Percentiles rank a stretch among this genome's conserved stretches.
Evolutionary conservation across 2,329 filamentous ascomycete genomes (phyloP).

Genomic region (Ophiosphaerella narmari): DNA sequence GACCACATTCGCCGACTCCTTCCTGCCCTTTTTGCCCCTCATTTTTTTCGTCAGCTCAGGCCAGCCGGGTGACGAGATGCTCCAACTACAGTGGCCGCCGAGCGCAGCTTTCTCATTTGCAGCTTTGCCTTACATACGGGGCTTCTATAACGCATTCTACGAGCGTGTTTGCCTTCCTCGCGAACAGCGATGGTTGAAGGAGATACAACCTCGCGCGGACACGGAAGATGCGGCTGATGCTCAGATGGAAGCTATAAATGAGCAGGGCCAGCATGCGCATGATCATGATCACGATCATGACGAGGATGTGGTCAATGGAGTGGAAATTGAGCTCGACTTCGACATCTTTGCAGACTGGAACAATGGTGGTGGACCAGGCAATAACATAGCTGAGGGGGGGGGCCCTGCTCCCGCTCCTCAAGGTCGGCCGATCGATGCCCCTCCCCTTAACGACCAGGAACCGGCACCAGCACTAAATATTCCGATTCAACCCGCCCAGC

Average conservation of each 20-base stretch:
- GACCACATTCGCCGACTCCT: slow-evolving; percentile 65
- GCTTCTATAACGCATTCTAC: slow-evolving; percentile 67
- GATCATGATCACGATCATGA: slow-evolving; percentile 29
- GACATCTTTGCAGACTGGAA: slow-evolving; percentile 54
- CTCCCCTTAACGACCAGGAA: slow-evolving; percentile 34
- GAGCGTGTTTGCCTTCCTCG: slow-evolving; percentile 61
- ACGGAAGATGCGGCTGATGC: slow-evolving; percentile 23
- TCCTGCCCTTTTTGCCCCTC: slow-evolving; percentile 67
- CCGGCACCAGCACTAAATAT: slow-evolving; percentile 38
- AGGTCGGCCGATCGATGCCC: slow-evolving; percentile 34
- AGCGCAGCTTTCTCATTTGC: slow-evolving; percentile 69
- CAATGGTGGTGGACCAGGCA: slow-evolving; percentile 35
- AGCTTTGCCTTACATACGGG: slow-evolving; percentile 67
- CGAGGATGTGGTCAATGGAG: slow-evolving; percentile 53
- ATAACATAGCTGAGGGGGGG: slow-evolving; percentile 46
- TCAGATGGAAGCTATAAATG: slow-evolving; percentile 17
- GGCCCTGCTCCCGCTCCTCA: slow-evolving; percentile 18
- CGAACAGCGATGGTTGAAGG: slow-evolving; percentile 65
- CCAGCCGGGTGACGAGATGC: slow-evolving; percentile 46
- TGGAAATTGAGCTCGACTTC: slow-evolving; percentile 49
- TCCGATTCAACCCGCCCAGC: slow-evolving; percentile 22
- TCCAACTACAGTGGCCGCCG: slow-evolving; percentile 68
- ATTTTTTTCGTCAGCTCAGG: slow-evolving; percentile 63
- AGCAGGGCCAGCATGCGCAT: slow-evolving; percentile 15
- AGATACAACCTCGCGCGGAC: slow-evolving; percentile 62